A percentile compares a stretch with the other conserved stretches of the same genome.
Conservation (phyloP, 148 eudicot species). For the Rhododendron mucronatum region DNA sequence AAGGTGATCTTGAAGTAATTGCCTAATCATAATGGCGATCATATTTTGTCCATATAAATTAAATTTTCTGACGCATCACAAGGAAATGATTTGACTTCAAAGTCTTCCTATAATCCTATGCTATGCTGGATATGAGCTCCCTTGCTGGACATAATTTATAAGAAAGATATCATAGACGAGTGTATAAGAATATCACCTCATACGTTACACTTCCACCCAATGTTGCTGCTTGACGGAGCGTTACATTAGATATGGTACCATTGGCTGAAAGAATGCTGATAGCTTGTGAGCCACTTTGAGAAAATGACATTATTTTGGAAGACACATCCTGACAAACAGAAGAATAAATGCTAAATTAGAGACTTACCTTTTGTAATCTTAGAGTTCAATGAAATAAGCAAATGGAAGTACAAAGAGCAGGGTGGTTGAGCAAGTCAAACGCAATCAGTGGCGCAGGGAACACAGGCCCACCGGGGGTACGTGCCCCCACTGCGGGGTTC, state of each 20-base stretch:
- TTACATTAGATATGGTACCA: slow-evolving; percentile 27
- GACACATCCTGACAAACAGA: slow-evolving; percentile 20
- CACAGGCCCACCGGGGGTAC: not conserved
- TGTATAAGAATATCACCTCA: slow-evolving; percentile 15
- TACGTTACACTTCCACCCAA: slow-evolving; percentile 29
- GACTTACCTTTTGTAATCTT: not conserved
- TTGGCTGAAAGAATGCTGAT: slow-evolving; percentile 24
- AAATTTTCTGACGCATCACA: not conserved
- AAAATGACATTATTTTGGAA: slow-evolving; percentile 27
- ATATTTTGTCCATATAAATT: not conserved
- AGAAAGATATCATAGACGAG: not conserved
- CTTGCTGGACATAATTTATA: not conserved
- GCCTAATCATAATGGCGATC: not conserved
- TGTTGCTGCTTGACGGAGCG: slow-evolving; percentile 24
- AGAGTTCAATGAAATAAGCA: not conserved
- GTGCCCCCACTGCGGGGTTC: not conserved
- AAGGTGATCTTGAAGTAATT: not conserved
- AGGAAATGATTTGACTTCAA: not conserved
- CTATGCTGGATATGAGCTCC: not conserved
- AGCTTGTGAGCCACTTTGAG: slow-evolving; percentile 15
- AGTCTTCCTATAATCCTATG: not conserved
- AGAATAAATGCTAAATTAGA: not conserved
- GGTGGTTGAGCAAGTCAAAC: not conserved
- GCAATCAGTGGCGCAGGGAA: not conserved
- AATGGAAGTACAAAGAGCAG: not conserved